Base-by-base conservation (phyloP, 2,329 filamentous ascomycete species). In the Fusarium hainanense region DNA sequence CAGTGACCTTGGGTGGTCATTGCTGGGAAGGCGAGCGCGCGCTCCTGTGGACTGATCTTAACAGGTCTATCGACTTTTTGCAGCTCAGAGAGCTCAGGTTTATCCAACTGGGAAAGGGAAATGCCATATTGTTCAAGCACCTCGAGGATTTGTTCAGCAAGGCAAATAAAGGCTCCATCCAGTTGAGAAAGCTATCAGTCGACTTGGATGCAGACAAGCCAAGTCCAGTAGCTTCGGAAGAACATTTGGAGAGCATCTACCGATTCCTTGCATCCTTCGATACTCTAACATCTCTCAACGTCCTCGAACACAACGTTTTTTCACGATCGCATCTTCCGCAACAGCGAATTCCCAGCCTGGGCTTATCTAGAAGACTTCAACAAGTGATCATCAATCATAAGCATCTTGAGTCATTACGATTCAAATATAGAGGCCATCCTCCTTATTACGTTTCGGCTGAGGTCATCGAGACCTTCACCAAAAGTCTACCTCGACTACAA, bases 261-360 rank as follows among this genome's bases (percentile, higher is more conserved):
- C 50, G 59, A 12, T 68, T 68, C 2, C 42, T 68, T 3, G 37
- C 9, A 1, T 54, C 66, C 0, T 68, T 68, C 10, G 50, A 60
- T 7, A 54, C 46, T 1, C 7, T 68, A 25, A 55, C 13, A 1
- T 44, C 41, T 3, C 32, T 68, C 14, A 46, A 49, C 1, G 9
- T 68, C 7, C 6, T 18, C 4, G 16, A 56, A 0, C 58, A 68
- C 6, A 64, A 64, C 18, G 5, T 8, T 7, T 58, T 25, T 4
- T 2, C 28, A 30, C 28, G 28, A 44, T 0, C 9, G 4, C 9
- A 18, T 2, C 0, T 2, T 18, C 0, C 7, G 20, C 0, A 42
- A 43, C 1, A 11, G 34, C 18, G 18, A 37, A 11, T 37, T n/a
- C 9, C 10, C 18, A n/a, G n/a, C 41, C 42, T 0, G 50, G 54